These are phyloP conservation scores for Fraxinus latifolia DNA, from an alignment of 305 asterid genomes.

Conservation along the genomic window DNA sequence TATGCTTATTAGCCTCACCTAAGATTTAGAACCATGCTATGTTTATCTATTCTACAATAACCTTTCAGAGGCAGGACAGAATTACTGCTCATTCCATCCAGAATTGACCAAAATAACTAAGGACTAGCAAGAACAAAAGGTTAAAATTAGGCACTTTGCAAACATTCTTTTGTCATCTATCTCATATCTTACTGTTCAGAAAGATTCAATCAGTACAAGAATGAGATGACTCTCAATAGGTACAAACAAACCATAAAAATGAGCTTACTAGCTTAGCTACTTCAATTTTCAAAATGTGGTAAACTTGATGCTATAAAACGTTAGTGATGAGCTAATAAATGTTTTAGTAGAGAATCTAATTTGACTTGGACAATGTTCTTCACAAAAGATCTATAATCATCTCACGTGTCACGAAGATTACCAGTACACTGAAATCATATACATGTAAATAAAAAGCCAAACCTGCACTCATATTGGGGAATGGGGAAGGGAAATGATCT, in stretches of 20 bases:
- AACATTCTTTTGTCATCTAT: not conserved
- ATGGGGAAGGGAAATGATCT: slow-evolving; percentile 2
- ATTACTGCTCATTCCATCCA: not conserved
- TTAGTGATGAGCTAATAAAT: not conserved
- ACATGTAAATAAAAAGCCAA: not conserved
- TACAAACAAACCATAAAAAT: not conserved
- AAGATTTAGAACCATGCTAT: not conserved
- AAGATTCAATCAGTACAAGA: not conserved
- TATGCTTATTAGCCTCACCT: not conserved
- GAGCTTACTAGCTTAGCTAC: not conserved
- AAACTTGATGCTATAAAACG: not conserved
- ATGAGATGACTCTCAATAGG: not conserved
- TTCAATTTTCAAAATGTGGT: slow-evolving; percentile 1
- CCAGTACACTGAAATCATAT: not conserved
- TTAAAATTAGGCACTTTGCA: not conserved
- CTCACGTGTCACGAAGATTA: not conserved
- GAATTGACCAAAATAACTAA: not conserved
- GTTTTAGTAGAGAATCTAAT: not conserved
- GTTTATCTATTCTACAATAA: not conserved
- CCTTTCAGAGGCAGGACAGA: not conserved
- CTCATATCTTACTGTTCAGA: not conserved
- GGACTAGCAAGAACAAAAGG: not conserved
- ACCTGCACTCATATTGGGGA: not conserved
- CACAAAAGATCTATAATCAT: not conserved
- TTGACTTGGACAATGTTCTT: not conserved